These are phyloP conservation scores for Trypanosoma melophagium DNA, from an alignment of 208 protist species.

Conservation along the genomic window DNA sequence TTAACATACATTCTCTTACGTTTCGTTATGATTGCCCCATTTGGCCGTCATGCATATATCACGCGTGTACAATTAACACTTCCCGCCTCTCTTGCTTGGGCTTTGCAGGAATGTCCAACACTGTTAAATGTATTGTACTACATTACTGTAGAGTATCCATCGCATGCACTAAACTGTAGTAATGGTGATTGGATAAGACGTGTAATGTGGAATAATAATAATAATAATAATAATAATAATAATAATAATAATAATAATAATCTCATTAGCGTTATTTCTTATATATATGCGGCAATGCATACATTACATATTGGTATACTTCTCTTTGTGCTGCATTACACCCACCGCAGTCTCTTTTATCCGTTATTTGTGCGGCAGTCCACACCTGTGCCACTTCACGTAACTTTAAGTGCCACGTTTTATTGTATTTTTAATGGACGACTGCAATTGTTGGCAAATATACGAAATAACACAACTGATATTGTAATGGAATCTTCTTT, in stretches of 20 bases:
- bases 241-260: not conserved
- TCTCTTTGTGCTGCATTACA: slow-evolving; percentile 77
- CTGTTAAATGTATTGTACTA: slow-evolving; percentile 67
- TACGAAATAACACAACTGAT: no score
- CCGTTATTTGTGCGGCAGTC: slow-evolving; percentile 42
- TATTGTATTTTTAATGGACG: slow-evolving; percentile 84
- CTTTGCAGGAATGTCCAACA: slow-evolving; percentile 73
- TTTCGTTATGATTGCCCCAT: slow-evolving; percentile 19
- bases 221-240: not conserved
- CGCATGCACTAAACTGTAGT: slow-evolving; percentile 24
- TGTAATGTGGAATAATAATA: slow-evolving; percentile 6
- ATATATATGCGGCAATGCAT: slow-evolving; percentile 11
- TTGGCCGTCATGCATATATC: slow-evolving; percentile 32
- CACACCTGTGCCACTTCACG: slow-evolving; percentile 43
- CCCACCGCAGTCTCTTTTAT: slow-evolving; percentile 68
- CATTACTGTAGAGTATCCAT: slow-evolving; percentile 52
- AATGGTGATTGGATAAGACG: not conserved
- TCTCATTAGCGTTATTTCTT: slow-evolving; percentile 16
- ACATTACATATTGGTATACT: slow-evolving; percentile 39
- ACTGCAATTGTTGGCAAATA: slow-evolving; percentile 65
- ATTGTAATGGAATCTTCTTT: slow-evolving; percentile 4
- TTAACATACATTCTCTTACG: slow-evolving; percentile 1
- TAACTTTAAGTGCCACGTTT: slow-evolving; percentile 54
- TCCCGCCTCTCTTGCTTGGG: slow-evolving; percentile 53
- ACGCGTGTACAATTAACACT: slow-evolving; percentile 25